Base-by-base conservation (phyloP, 2,329 filamentous ascomycete species). In the Aureobasidium sp. region DNA sequence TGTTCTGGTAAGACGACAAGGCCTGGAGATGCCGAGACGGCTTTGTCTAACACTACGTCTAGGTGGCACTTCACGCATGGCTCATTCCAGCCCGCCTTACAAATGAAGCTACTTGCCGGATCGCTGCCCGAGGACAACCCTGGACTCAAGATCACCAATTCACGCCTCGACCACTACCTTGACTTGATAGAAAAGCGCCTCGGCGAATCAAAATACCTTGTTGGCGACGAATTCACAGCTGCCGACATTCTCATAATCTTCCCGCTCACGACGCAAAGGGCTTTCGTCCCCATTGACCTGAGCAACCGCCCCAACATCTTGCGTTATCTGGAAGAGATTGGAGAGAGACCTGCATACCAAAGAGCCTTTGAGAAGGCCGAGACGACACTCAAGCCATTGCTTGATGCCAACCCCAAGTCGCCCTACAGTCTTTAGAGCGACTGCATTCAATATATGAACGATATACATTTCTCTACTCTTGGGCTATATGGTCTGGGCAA, bases 201-300 rank as follows among this genome's bases (percentile, higher is more conserved):
- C 3, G 58, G 55, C 1, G 49, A 62, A 0, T 70, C 65, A 24
- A 58, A 66, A 12, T 81, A 70, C 67, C 64, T 82, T 7, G 76
- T 73, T 0, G 79, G 79, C 2, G 61, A 67, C 1, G 66, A 77
- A 37, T 73, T 82, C 52, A 79, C 74, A 1, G 75, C 66, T 1
- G 79, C 79, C 1, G 79, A 82, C 61, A 67, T 80, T 29, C 79
- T 80, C 75, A 64, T 65, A 8, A 67, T 80, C 0, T 79, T 74
- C 55, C 65, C 69, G 4, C 63, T 81, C 14, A 79, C 77, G 0
- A 81, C 77, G 1, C 68, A 74, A 65, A 64, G 78, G 16, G 65
- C 68, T 29, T 79, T 74, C 54, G 60, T 59, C 6, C 66, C 67
- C 1, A 70, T 68, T 39, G 68, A 71, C 45, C 57, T 81, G 44